Conservation (phyloP, 2,329 filamentous ascomycete species). For the Chaetothyriales sp. region DNA sequence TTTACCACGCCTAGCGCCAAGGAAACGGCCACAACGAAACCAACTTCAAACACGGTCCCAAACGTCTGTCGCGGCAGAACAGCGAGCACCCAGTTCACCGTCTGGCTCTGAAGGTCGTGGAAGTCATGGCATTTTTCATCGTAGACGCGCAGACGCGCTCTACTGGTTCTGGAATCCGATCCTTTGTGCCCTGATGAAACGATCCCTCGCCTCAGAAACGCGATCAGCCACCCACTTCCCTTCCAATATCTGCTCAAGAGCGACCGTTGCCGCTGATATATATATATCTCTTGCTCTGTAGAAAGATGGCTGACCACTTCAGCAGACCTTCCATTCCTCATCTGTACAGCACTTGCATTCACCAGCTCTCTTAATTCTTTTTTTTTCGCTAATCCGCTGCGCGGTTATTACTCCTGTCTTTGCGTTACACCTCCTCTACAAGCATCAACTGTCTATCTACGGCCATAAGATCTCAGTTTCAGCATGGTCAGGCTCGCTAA, state of each 20-base stretch:
- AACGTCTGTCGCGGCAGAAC: not conserved
- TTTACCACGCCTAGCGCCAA: not conserved
- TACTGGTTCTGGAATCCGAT: not conserved
- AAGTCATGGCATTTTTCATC: not conserved
- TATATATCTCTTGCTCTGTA: not conserved
- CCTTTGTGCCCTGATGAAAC: not conserved
- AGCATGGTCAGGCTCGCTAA: not conserved
- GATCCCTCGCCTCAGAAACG: not conserved
- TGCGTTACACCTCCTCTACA: not conserved
- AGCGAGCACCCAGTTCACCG: not conserved
- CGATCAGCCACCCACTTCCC: not conserved
- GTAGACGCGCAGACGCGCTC: not conserved
- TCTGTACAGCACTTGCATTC: not conserved
- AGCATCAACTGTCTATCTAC: not conserved
- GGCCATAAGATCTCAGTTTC: not conserved
- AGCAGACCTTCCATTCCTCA: too few species aligned
- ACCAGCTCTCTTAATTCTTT: not conserved
- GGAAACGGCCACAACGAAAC: not conserved
- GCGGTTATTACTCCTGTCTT: not conserved
- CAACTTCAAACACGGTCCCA: constrained; percentile 6
- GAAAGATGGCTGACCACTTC: not conserved
- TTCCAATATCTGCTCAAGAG: not conserved
- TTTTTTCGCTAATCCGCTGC: not conserved
- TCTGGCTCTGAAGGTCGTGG: not conserved
- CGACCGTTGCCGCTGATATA: not conserved